Base-by-base conservation (phyloP, 2,329 filamentous ascomycete genomes). In the Fusarium newnesense region DNA sequence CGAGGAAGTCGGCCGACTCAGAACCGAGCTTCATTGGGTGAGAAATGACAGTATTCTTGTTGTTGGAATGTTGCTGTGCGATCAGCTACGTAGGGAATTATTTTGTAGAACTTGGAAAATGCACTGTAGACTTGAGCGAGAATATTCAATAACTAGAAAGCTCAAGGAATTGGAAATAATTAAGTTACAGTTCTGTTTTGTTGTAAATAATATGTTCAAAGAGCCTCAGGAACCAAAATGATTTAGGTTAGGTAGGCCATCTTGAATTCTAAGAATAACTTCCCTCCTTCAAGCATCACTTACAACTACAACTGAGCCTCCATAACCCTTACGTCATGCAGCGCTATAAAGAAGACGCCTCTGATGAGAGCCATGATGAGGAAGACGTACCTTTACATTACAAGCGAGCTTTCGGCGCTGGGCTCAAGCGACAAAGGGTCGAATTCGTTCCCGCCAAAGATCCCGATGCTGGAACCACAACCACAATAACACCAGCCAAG, bases 391-490 rank as follows among this genome's bases (percentile, higher is more conserved):
- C 88, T 4, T 84, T 90, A 28, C 87, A 90, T 56, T 83, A 83
- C 67, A 85, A 85, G 72, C 84, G 84, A 53, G 84, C 88, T 3
- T 91, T 90, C 69, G 89, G 89, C 32, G 83, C 86, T 13, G 89
- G 89, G 69, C 79, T 91, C 58, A 86, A 87, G 79, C 86, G 87
- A 61, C 85, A 85, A 72, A 81, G 81, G 34, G 85, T 91, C 67
- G 83, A 87, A 57, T 91, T 91, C 72, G 88, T 91, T n/a, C 86
- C 84, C 28, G 89, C 88, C 12, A 83, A 85, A 30, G 82, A 83
- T 32, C 80, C 81, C 4, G 80, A 83, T 16, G 79, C 65, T 47
- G 74, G 76, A 26, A 70, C 70, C 40, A 68, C 67, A 13, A 66
- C 69, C 6, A 73, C 73, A 15, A 62, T 52, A 26, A 66, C 74